Percentiles rank a stretch among this genome's conserved stretches.
These are phyloP conservation scores for Dipodascopsis uninucleata DNA, from an alignment of 805 yeast species.

Conservation along the genomic window DNA sequence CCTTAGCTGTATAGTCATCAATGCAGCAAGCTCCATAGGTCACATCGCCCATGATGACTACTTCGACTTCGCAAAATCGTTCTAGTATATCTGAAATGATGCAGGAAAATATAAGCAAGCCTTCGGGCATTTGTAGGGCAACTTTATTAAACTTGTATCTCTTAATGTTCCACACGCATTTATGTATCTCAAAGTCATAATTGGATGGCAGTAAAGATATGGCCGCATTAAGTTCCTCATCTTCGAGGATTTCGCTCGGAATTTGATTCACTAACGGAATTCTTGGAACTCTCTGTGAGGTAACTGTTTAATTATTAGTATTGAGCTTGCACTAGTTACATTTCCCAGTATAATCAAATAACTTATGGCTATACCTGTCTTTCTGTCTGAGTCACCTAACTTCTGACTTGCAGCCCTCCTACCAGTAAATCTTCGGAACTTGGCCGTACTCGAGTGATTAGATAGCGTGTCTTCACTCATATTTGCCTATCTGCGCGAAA, in stretches of 20 bases:
- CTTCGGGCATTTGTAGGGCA: conserved; percentile 97
- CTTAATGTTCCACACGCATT: conserved; percentile 88
- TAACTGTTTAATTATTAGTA: too few species aligned
- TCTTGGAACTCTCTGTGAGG: conserved; percentile 10
- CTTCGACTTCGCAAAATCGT: conserved; percentile 87
- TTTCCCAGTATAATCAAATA: too few species aligned
- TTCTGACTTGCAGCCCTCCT: too few species aligned
- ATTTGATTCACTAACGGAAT: conserved; percentile 64
- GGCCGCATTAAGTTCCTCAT: conserved; percentile 79
- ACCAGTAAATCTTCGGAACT: too few species aligned
- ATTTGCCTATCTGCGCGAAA: too few species aligned
- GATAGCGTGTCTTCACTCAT: too few species aligned
- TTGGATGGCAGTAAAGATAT: conserved; percentile 78
- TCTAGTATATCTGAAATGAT: conserved; percentile 88
- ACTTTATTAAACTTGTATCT: conserved; percentile 75
- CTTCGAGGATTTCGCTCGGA: conserved; percentile 78
- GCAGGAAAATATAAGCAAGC: conserved; percentile 80
- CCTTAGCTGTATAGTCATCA: conserved; percentile 90
- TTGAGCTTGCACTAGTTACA: too few species aligned
- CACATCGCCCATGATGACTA: conserved; percentile 96
- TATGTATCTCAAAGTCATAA: conserved; percentile 93
- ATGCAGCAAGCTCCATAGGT: conserved; percentile 98
- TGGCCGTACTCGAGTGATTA: too few species aligned
- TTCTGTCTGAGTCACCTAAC: too few species aligned
- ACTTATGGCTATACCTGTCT: too few species aligned